Evolutionary conservation across 371 early-diverging fungal species (phyloP), one percentile per base, ranked within the genome.

Genomic region (Mortierella sp.): DNA sequence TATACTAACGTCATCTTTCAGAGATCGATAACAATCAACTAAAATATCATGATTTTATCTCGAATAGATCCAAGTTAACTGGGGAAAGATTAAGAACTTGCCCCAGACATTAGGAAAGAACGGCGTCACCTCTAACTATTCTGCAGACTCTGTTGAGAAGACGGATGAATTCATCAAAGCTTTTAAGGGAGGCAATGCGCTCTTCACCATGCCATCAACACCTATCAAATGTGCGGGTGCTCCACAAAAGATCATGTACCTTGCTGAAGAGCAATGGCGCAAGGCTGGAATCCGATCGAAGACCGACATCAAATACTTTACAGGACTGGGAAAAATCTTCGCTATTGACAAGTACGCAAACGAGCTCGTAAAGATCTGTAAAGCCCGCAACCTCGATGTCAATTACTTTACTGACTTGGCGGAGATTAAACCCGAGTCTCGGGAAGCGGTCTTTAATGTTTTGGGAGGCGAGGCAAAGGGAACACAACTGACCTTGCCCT

Each of bases 161-260:
- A 94, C 95, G 0, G 87, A 85, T 69, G 85, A 93, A 77, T 93
- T 93, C 64, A 80, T 96, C 59, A 85, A 91, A 78, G 82, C 87
- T 17, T 91, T 93, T 78, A 91, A 89, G 76, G 93, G 91, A 31
- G 96, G 95, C 53, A 94, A 94, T 67, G 96, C 96, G 10, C 77
- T 96, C 60, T 96, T 96, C 79, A 96, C 96, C 26, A 94, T 95
- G 91, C 96, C 96, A 31, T 87, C 90, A 57, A 92, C 95, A 4
- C 95, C 96, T 9, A 89, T 96, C 82, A 96, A 96, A 85, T 96
- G 96, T 69, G 94, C 96, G 12, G 96, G 96, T 57, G 96, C 96
- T 0, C 96, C 96, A 40, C 94, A 95, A 79, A 96, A 96, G 87
- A 95, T 96, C 61, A 91, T 91, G 59, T 96, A 96, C 79, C 86